Conservation (phyloP, 1,139 yeast genomes). For the Zygosaccharomyces sapae region DNA sequence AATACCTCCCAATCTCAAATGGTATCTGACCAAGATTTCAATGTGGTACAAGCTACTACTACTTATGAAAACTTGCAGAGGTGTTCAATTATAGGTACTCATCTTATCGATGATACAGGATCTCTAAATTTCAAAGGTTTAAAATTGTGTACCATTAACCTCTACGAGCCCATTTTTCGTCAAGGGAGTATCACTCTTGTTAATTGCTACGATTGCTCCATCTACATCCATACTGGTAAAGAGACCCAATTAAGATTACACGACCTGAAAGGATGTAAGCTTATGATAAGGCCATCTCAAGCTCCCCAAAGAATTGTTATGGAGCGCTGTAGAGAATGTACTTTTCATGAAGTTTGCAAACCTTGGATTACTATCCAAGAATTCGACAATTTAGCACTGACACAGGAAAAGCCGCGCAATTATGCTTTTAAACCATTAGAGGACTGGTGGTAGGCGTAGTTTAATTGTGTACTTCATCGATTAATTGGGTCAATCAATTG, state of each 20-base stretch:
- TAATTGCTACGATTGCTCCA: conserved; percentile 14
- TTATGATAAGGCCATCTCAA: conserved; percentile 5
- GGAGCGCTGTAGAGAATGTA: conserved; percentile 19
- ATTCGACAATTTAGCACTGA: conserved; percentile 16
- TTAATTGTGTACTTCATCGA: too few species aligned
- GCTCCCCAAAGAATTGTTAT: conserved; percentile 17
- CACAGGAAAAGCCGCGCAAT: background rate
- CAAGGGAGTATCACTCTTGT: conserved; percentile 20
- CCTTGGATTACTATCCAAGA: conserved; percentile 15
- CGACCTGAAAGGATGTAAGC: conserved; percentile 15
- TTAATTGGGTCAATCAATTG: background rate
- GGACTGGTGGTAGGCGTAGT: background rate
- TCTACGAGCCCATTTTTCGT: conserved; percentile 16
- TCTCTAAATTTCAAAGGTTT: conserved; percentile 18
- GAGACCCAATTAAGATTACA: conserved; percentile 21
- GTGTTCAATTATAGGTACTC: conserved; percentile 8
- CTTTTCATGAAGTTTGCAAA: conserved; percentile 15
- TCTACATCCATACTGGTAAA: conserved; percentile 7
- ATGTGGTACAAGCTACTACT: conserved; percentile 3
- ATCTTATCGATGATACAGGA: conserved; percentile 10
- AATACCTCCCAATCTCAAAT: background rate
- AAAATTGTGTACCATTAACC: conserved; percentile 8
- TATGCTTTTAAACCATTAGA: conserved; percentile 11
- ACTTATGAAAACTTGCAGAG: conserved; percentile 10
- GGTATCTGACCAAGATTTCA: conserved; percentile 1